phyloP scores from a whole-genome alignment of 139 green algal genomes.

The Coelastrella sp. region DNA sequence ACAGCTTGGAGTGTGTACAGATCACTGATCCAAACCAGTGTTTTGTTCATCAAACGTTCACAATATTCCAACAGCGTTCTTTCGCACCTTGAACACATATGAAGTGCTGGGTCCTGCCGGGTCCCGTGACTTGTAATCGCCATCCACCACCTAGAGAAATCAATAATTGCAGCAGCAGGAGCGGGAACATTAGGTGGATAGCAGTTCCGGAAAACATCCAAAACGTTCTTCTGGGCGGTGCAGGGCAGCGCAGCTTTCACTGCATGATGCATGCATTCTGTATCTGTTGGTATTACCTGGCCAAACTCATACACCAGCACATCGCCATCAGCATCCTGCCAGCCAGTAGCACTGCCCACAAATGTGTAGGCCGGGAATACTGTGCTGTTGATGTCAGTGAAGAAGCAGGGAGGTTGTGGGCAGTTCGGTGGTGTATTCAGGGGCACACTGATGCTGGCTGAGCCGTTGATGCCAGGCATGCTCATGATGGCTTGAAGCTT shows the following conservation, averaged over 20 bases:
- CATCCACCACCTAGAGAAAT: neutral
- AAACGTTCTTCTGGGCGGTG: neutral
- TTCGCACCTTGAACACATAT: slow-evolving; percentile 11
- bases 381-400: slow-evolving; percentile 8
- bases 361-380: slow-evolving; percentile 8
- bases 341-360: neutral
- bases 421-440: slow-evolving; percentile 4
- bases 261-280: neutral
- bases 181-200: too few species aligned
- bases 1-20: too few species aligned
- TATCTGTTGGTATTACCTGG: neutral
- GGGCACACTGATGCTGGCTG: neutral
- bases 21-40: too few species aligned
- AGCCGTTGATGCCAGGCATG: neutral
- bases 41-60: too few species aligned
- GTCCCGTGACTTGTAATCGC: neutral
- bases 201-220: too few species aligned
- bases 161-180: too few species aligned
- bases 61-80: too few species aligned
- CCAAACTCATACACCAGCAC: slow-evolving; percentile 20
- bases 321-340: slow-evolving; percentile 14
- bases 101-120: neutral
- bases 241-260: neutral
- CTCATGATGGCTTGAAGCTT: neutral
- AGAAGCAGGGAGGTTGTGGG: neutral